Evolutionary conservation across 306 rosid genomes (phyloP).

Genomic region (Lagenaria siceraria): DNA sequence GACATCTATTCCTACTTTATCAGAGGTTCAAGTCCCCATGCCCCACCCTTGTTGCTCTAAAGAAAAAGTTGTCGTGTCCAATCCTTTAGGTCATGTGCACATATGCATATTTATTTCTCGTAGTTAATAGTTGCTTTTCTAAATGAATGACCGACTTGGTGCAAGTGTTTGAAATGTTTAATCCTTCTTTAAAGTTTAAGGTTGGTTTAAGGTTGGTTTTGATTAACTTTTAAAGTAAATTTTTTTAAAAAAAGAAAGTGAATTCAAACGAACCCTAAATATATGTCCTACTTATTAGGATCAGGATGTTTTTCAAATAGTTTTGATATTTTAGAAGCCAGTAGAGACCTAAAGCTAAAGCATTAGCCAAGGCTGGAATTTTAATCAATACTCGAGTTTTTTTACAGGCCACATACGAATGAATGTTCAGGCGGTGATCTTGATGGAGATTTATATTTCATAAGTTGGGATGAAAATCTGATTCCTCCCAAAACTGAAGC

Average conservation of each 20-base stretch:
- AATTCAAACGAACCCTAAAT: no score
- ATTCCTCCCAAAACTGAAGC: conserved; percentile 45
- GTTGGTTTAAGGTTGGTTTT: no score
- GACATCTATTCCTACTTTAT: no score
- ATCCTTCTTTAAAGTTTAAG: not conserved
- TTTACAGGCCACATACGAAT: conserved; percentile 89
- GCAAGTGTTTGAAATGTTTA: not conserved
- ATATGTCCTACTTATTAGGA: not conserved
- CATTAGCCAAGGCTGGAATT: not conserved
- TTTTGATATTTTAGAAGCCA: not conserved
- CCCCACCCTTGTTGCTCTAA: no score
- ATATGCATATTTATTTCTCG: not conserved
- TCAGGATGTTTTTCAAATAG: not conserved
- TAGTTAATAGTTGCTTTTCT: not conserved
- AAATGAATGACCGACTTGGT: not conserved
- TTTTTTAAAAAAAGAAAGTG: no score
- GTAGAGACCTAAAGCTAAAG: not conserved
- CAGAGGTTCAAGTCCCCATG: no score
- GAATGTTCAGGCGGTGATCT: conserved; percentile 99
- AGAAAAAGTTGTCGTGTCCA: no score
- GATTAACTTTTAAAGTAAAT: no score
- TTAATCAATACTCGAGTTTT: not conserved
- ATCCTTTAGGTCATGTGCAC: not conserved
- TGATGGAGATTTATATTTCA: conserved; percentile 83
- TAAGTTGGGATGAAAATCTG: conserved; percentile 72